These are phyloP conservation scores for Mucor mucedo DNA, from an alignment of 371 early-diverging fungal genomes.

Conservation along the genomic window DNA sequence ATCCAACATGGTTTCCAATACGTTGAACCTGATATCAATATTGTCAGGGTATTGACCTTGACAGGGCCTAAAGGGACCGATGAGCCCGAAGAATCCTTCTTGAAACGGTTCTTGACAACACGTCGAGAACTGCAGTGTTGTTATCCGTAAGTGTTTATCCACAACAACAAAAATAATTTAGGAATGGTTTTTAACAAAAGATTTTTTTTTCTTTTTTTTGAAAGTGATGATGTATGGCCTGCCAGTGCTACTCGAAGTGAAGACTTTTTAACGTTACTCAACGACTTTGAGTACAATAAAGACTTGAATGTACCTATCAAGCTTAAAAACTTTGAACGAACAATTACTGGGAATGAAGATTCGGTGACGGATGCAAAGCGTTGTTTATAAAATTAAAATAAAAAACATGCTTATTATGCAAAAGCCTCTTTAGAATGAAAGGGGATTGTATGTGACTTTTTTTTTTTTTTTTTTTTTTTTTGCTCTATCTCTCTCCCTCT, in stretches of 20 bases:
- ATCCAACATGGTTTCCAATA: slow-evolving; percentile 53
- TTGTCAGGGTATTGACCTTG: slow-evolving; percentile 35
- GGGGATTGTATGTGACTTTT: too few species aligned
- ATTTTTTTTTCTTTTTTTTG: too few species aligned
- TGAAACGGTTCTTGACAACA: slow-evolving; percentile 40
- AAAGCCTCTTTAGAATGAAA: too few species aligned
- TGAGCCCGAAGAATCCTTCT: slow-evolving; percentile 34
- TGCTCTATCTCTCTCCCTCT: too few species aligned
- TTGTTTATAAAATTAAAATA: slow-evolving; percentile 2
- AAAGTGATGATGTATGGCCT: slow-evolving; percentile 47
- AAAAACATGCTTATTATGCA: too few species aligned
- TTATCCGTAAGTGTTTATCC: slow-evolving; percentile 45
- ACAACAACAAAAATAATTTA: neutral
- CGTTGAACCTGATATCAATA: slow-evolving; percentile 43
- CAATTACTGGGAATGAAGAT: slow-evolving; percentile 28
- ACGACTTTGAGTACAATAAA: slow-evolving; percentile 31
- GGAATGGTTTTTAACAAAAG: too few species aligned
- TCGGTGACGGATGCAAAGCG: slow-evolving; percentile 7
- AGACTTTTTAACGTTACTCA: slow-evolving; percentile 32
- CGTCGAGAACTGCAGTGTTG: slow-evolving; percentile 46
- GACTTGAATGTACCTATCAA: slow-evolving; percentile 16
- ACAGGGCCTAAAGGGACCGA: slow-evolving; percentile 31
- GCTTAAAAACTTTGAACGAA: slow-evolving; percentile 21
- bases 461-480: too few species aligned
- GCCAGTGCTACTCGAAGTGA: slow-evolving; percentile 38